Conservation (phyloP, 2,329 filamentous ascomycete genomes). For the Aulographum hederae region DNA sequence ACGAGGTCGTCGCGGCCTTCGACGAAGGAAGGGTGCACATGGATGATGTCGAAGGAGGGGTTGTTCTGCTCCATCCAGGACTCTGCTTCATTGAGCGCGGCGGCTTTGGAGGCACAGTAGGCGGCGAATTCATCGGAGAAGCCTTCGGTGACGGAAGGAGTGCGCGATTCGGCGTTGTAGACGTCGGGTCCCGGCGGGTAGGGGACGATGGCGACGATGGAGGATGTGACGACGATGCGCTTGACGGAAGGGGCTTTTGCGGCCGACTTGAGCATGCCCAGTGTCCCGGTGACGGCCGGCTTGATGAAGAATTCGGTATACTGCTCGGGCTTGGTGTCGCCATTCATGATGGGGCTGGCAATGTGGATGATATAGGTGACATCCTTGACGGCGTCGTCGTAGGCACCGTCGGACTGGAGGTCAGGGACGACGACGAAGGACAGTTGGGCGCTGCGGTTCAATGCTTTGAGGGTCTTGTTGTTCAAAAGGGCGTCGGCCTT, state of each 20-base stretch:
- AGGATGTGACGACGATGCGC: conserved; percentile 20
- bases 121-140: conserved; percentile 8
- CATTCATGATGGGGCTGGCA: conserved; percentile 8
- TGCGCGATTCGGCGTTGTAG: conserved; percentile 5
- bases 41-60: conserved; percentile 12
- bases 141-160: conserved; percentile 6
- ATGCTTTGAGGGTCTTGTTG: conserved; percentile 11
- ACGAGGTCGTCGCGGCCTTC: conserved; percentile 13
- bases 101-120: conserved; percentile 12
- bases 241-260: conserved; percentile 15
- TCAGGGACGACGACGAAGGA: conserved; percentile 18
- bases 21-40: conserved; percentile 13
- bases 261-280: conserved; percentile 20
- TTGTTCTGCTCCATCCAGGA: conserved; percentile 10
- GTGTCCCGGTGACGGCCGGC: conserved; percentile 17
- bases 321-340: conserved; percentile 3
- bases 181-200: not conserved
- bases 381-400: conserved; percentile 21
- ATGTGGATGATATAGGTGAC: conserved; percentile 20
- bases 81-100: conserved; percentile 8
- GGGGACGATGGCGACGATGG: conserved; percentile 8
- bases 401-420: conserved; percentile 18
- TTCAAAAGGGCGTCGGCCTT: conserved; percentile 13
- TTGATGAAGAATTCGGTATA: conserved; percentile 6
- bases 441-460: conserved; percentile 4